A percentile compares a stretch with the other conserved stretches of the same genome.
Conservation (phyloP, 768 basidiomycete species). For the Pleurotus djamor region DNA sequence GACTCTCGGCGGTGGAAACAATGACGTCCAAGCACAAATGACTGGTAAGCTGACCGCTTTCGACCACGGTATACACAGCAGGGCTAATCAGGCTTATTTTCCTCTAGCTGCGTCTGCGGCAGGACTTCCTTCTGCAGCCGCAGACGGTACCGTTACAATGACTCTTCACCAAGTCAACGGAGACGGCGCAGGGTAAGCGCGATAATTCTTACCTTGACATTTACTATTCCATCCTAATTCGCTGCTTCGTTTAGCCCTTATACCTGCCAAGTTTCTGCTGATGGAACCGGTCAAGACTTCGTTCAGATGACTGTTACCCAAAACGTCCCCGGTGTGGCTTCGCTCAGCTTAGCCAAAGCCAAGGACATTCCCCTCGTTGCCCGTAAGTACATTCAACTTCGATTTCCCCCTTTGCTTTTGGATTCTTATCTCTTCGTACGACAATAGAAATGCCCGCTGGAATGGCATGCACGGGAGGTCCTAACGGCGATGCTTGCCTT, state of each 20-base stretch:
- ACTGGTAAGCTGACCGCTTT: neutral
- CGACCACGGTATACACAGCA: too few relatives aligned
- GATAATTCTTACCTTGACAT: neutral
- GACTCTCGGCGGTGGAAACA: neutral
- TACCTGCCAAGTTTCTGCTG: slow-evolving; percentile 3
- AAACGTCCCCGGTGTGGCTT: slow-evolving; percentile 19
- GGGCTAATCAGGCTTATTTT: neutral
- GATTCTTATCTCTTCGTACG: slow-evolving; percentile 11
- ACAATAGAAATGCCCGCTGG: slow-evolving; percentile 26
- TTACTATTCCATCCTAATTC: neutral
- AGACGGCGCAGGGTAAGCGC: slow-evolving; percentile 22
- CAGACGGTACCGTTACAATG: slow-evolving; percentile 18
- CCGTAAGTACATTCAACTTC: neutral
- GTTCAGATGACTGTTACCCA: slow-evolving; percentile 15
- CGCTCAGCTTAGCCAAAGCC: neutral
- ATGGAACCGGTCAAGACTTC: slow-evolving; percentile 18
- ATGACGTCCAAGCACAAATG: neutral
- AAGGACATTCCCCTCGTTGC: slow-evolving; percentile 3
- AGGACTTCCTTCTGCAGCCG: slow-evolving; percentile 17
- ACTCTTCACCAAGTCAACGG: slow-evolving; percentile 24
- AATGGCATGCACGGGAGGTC: slow-evolving; percentile 31
- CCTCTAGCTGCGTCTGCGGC: slow-evolving; percentile 14
- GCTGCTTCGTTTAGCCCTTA: neutral
- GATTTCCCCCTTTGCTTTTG: too few relatives aligned
- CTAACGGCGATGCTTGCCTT: slow-evolving; percentile 25